Percentiles rank a stretch among this genome's conserved stretches.
phyloP scores from a whole-genome alignment of 2,329 filamentous ascomycete genomes.

The Diaporthe capsici region DNA sequence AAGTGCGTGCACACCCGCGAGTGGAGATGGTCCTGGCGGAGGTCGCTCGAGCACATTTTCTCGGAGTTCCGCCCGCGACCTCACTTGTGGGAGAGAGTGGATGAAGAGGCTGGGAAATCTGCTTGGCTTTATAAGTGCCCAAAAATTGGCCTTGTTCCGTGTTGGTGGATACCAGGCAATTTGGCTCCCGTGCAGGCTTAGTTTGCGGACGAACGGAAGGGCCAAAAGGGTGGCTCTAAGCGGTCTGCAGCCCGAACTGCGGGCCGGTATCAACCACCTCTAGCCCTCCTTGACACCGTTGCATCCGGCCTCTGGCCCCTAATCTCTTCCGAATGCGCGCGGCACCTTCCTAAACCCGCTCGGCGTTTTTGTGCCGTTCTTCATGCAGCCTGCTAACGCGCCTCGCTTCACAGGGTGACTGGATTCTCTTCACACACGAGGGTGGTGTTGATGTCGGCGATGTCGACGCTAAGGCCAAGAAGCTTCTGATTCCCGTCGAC shows the following conservation, averaged over 20 bases:
- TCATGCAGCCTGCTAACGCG: conserved; percentile 34
- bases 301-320: conserved; percentile 40
- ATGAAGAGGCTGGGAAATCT: neutral
- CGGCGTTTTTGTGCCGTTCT: conserved; percentile 43
- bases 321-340: conserved; percentile 33
- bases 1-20: conserved; percentile 32
- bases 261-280: conserved; percentile 40
- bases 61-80: neutral
- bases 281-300: conserved; percentile 33
- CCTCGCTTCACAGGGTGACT: conserved; percentile 81
- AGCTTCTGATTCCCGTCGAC: conserved; percentile 97
- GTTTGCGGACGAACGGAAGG: conserved; percentile 41
- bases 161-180: conserved; percentile 39
- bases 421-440: conserved; percentile 99
- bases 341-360: conserved; percentile 43
- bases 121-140: conserved; percentile 31
- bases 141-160: conserved; percentile 32
- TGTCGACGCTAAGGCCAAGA: conserved; percentile 98
- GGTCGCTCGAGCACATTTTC: neutral
- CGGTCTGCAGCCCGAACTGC: conserved; percentile 35
- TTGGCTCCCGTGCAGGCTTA: conserved; percentile 35
- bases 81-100: neutral
- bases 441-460: conserved; percentile 99
- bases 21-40: neutral
- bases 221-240: conserved; percentile 32